phyloP scores from a whole-genome alignment of 495 filamentous ascomycete species.

The Xylaria intraflava region DNA sequence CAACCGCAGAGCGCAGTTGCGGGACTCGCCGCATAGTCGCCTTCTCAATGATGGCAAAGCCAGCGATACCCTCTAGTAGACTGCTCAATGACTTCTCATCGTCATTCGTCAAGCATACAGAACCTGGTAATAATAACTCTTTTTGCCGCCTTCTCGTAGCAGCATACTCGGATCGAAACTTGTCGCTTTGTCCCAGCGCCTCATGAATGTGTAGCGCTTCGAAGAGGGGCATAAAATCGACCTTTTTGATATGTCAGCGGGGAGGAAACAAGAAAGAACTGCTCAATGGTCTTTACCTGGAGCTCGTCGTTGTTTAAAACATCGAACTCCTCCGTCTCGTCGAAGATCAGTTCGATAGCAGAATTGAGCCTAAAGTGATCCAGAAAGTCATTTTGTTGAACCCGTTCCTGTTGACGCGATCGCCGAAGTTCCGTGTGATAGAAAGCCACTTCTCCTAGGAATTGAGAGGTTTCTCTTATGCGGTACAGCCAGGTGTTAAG shows the following conservation, averaged over 20 bases:
- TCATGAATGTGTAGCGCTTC: slow-evolving; percentile 97
- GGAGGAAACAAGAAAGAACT: neutral
- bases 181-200: slow-evolving; percentile 84
- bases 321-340: slow-evolving; percentile 93
- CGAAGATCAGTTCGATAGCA: slow-evolving; percentile 88
- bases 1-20: slow-evolving; percentile 71
- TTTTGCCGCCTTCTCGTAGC: slow-evolving; percentile 85
- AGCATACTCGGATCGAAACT: slow-evolving; percentile 84
- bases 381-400: slow-evolving; percentile 62
- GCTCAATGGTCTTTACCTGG: slow-evolving; percentile 47
- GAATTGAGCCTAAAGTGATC: slow-evolving; percentile 87
- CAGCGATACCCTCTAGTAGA: slow-evolving; percentile 85
- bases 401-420: slow-evolving; percentile 71
- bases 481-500: slow-evolving; percentile 96
- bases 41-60: slow-evolving; percentile 94
- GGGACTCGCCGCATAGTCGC: slow-evolving; percentile 83
- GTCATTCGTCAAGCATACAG: slow-evolving; percentile 68
- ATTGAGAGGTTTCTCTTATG: slow-evolving; percentile 91
- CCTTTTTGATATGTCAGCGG: slow-evolving; percentile 6
- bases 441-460: slow-evolving; percentile 93
- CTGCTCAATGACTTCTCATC: slow-evolving; percentile 69
- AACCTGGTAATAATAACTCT: slow-evolving; percentile 72
- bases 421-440: slow-evolving; percentile 90
- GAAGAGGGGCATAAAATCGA: slow-evolving; percentile 86
- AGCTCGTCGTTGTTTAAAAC: slow-evolving; percentile 89